Evolutionary conservation across 1,139 yeast species (phyloP).

Genomic region (Zygotorulaspora mrakii): DNA sequence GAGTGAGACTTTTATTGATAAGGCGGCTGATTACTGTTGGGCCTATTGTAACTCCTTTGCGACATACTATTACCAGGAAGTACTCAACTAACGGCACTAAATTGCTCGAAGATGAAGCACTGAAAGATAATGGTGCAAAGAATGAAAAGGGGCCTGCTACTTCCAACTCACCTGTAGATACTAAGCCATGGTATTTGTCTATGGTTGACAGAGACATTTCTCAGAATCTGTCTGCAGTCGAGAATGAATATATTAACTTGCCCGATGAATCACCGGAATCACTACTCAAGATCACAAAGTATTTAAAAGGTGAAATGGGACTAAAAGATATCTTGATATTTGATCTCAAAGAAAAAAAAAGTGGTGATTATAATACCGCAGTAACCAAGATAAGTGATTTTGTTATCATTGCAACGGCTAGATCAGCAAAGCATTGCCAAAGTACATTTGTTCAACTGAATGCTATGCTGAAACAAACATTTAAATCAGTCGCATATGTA

Average conservation of each 20-base stretch:
- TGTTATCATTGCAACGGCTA: slow-evolving; percentile 72
- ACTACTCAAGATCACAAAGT: slow-evolving; percentile 44
- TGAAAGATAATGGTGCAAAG: not conserved
- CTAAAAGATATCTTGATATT: slow-evolving; percentile 56
- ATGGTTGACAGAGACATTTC: slow-evolving; percentile 21
- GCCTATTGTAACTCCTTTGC: no score
- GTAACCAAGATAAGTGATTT: slow-evolving; percentile 43
- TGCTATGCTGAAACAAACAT: slow-evolving; percentile 45
- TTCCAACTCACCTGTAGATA: not conserved
- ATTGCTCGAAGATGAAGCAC: not conserved
- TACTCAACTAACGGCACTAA: not conserved
- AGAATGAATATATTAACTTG: slow-evolving; percentile 28
- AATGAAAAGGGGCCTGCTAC: no score
- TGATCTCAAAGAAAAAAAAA: slow-evolving; percentile 48
- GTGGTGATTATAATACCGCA: slow-evolving; percentile 46
- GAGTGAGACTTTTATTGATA: no score
- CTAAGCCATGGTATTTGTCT: slow-evolving; percentile 32
- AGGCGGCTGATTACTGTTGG: no score
- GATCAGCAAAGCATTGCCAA: slow-evolving; percentile 69
- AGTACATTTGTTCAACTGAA: slow-evolving; percentile 63
- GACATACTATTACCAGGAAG: no score
- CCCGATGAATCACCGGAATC: slow-evolving; percentile 57
- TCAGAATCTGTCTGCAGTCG: slow-evolving; percentile 10
- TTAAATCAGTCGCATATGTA: slow-evolving; percentile 45
- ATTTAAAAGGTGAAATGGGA: slow-evolving; percentile 60